phyloP scores from a whole-genome alignment of 805 yeast species.

The Candida arabinofermentans region DNA sequence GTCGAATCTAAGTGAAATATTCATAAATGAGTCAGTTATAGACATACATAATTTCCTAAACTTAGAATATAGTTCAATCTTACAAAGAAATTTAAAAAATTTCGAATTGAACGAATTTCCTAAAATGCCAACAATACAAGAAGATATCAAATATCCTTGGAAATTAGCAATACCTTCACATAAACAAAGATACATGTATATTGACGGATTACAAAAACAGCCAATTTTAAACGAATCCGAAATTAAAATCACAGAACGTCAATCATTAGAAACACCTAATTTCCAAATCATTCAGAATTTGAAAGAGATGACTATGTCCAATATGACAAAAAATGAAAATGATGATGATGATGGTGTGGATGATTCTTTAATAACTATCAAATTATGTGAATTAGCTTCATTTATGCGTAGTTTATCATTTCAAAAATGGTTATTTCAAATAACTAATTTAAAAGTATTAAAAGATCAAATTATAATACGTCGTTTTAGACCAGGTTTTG shows the following conservation, averaged over 20 bases:
- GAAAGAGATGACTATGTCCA: conserved; percentile 11
- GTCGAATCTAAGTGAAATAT: conserved; percentile 42
- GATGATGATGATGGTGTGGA: conserved; percentile 12
- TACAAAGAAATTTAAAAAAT: conserved; percentile 46
- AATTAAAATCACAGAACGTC: too few relatives aligned
- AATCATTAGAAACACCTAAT: conserved; percentile 51
- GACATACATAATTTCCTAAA: conserved; percentile 64
- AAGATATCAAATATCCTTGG: conserved; percentile 73
- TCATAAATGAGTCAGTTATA: conserved; percentile 65
- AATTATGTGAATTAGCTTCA: conserved; percentile 49
- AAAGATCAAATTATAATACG: conserved; percentile 71
- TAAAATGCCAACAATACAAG: conserved; percentile 51
- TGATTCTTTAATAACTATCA: conserved; percentile 22
- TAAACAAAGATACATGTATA: conserved; percentile 79
- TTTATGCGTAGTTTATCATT: conserved; percentile 61
- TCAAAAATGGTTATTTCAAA: conserved; percentile 58
- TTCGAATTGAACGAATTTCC: conserved; percentile 54
- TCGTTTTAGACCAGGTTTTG: conserved; percentile 92
- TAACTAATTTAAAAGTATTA: conserved; percentile 61
- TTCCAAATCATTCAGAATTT: conserved; percentile 33
- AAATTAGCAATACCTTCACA: conserved; percentile 90
- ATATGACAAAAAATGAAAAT: conserved; percentile 1
- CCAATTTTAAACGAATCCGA: too few relatives aligned
- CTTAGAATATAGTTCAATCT: conserved; percentile 42
- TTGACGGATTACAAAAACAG: conserved; percentile 55